Percentiles rank a stretch among this genome's conserved stretches.
phyloP scores from a whole-genome alignment of 2,329 filamentous ascomycete genomes.

The Aureobasidium musti region DNA sequence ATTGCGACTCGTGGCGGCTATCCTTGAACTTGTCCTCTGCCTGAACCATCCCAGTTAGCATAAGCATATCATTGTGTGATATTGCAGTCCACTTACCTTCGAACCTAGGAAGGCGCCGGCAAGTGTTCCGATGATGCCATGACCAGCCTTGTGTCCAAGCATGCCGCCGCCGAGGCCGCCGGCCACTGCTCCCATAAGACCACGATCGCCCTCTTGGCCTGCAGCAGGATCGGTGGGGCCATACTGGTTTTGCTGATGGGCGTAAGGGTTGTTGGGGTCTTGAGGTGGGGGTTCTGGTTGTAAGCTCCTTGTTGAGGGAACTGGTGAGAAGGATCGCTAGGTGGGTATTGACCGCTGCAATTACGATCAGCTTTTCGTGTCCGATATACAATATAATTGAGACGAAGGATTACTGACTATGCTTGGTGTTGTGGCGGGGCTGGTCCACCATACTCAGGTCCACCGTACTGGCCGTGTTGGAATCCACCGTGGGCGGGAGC shows the following conservation, averaged over 20 bases:
- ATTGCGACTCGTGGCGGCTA: conserved; percentile 37
- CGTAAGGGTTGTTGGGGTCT: conserved; percentile 44
- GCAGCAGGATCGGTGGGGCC: conserved; percentile 50
- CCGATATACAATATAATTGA: conserved; percentile 36
- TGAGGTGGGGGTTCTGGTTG: conserved; percentile 42
- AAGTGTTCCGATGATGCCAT: conserved; percentile 59
- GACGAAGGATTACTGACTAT: conserved; percentile 40
- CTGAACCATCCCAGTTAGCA: background rate
- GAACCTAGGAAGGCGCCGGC: conserved; percentile 59
- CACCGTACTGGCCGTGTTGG: conserved; percentile 48
- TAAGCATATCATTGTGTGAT: background rate
- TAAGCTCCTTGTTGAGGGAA: conserved; percentile 47
- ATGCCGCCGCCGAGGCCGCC: conserved; percentile 60
- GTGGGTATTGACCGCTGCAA: conserved; percentile 38
- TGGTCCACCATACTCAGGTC: conserved; percentile 38
- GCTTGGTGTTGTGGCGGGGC: conserved; percentile 38
- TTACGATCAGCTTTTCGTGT: conserved; percentile 14
- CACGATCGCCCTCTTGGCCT: conserved; percentile 58
- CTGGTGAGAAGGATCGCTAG: conserved; percentile 30
- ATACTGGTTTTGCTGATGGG: conserved; percentile 41
- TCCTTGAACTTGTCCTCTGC: conserved; percentile 57
- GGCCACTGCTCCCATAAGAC: conserved; percentile 58
- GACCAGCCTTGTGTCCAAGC: conserved; percentile 59
- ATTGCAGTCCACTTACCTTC: conserved; percentile 39
- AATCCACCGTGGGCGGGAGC: conserved; percentile 54